Evolutionary conservation across 257 asterid species (phyloP), one percentile per base, ranked within the genome.

Genomic region (Voacanga thouarsii): DNA sequence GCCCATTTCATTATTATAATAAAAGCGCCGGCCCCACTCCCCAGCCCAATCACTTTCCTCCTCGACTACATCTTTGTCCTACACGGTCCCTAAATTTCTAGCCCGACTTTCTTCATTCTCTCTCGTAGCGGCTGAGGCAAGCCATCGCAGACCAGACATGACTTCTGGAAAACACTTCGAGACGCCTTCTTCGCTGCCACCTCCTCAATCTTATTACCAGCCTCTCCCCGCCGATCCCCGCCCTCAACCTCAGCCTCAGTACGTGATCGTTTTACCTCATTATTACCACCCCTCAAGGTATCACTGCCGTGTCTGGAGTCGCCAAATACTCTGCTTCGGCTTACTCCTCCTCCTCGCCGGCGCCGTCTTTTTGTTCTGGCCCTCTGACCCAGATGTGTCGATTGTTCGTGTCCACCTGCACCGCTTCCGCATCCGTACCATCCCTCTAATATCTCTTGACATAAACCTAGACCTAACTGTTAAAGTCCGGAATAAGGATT

Each of bases 321-420:
- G 92, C 75, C 75, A 84, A 50, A 33, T 88, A 24, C 71, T 82
- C 89, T 85, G 84, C 83, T 37, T 80, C 81, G 78, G 89, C 50
- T 30, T 82, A 59, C 64, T 82, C 53, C n/a, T 86, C 76, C 82
- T 92, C 88, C 84, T 90, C 81, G 79, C 80, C 70, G 87, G 89
- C 71, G 87, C 90, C 77, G 77, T 77, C 23, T 91, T 87, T 82
- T 74, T 96, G 75, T 79, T 96, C 77, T 96, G 91, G 92, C 99
- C 99, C 0, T 89, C 96, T 75, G 87, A 90, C 63, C 99, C 99
- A 4, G 74, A 86, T 0, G 79, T 96, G 81, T 86, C 96, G 75
- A 60, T 93, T 69, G 90, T 86, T n/a, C 92, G 94, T 70, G 79
- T 93, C 77, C 87, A 69, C 64, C 93, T 96, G 80, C 86, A 87